Percentiles rank a stretch among this genome's conserved stretches.
Conservation (phyloP, 2,329 filamentous ascomycete species). For the Keithomyces neogunnii region DNA sequence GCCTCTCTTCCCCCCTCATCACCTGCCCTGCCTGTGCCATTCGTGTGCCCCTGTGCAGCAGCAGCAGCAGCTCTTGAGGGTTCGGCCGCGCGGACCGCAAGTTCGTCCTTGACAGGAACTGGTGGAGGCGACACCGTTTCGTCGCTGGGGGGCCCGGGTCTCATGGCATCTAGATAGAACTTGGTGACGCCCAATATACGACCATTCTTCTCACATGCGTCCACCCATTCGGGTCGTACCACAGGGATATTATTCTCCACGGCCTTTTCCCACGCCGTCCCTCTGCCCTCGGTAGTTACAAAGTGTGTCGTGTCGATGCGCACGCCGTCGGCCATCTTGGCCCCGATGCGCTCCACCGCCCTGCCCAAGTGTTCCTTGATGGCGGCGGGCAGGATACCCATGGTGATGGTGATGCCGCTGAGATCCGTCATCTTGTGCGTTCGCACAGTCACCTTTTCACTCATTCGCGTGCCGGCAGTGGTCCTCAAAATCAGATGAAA, state of each 20-base stretch:
- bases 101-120: conserved; percentile 18
- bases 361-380: conserved; percentile 63
- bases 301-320: conserved; percentile 98
- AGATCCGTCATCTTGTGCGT: conserved; percentile 99
- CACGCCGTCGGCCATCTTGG: conserved; percentile 81
- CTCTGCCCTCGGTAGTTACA: conserved; percentile 88
- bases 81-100: conserved; percentile 13
- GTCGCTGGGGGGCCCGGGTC: conserved; percentile 33
- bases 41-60: conserved; percentile 9
- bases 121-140: conserved; percentile 23
- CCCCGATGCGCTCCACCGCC: conserved; percentile 82
- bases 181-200: conserved; percentile 89
- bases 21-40: too few species aligned
- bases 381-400: conserved; percentile 70
- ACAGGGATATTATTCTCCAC: conserved; percentile 97
- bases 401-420: conserved; percentile 88
- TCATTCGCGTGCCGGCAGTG: conserved; percentile 77
- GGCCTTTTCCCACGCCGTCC: conserved; percentile 89
- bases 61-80: conserved; percentile 17
- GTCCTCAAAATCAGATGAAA: conserved; percentile 92
- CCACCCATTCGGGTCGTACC: conserved; percentile 92
- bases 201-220: conserved; percentile 89
- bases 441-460: conserved; percentile 74
- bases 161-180: conserved; percentile 83
- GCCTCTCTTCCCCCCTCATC: too few species aligned